Base-by-base conservation (phyloP, 495 filamentous ascomycete genomes). In the Penicillium coprophilum region DNA sequence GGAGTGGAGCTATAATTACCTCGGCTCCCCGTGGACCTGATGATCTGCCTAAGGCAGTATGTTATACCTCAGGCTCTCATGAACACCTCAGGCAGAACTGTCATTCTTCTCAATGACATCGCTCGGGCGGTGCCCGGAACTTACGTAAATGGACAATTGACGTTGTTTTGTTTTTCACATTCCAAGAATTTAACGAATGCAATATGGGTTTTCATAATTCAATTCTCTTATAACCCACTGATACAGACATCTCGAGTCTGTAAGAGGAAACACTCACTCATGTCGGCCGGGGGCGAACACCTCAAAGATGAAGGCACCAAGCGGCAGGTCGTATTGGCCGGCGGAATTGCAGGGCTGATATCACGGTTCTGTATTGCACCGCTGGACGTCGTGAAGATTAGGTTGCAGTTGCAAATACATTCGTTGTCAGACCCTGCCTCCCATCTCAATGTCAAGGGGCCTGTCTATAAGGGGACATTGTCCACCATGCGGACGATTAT, bases 341-440 rank as follows among this genome's bases (percentile, higher is more conserved):
- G 94, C 59, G 91, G 87, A 15, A 86, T 87, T 53, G 90, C 95
- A 47, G 94, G 94, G 13, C 81, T 98, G 53, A 82, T 97, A 51
- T 94, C 94, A 50, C 86, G 94, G 85, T 97, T 96, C 78, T 85
- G 91, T 63, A 86, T 95, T 70, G 92, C 92, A 48, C 92, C 92
- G 53, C 87, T 97, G 51, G 92, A 97, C 71, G 92, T 97, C 56
- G 85, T 96, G 74, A 97, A 97, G 78, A 96, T 96, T 74, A 87
- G 92, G n/a, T 85, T 96, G 45, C 92, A 96, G 66, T 82, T 96
- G 36, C 91, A 96, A 73, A 85, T 85, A 46, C 87, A 91, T 74
- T 90, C 91, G 17, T 82, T 88, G 55, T 84, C 84, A 51, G 86
- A 89, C 62, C 86, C 88, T 5, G 62, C 79, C 3, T 80, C 82